phyloP scores from a whole-genome alignment of 495 filamentous ascomycete species.

The Xylaria telfairii region DNA sequence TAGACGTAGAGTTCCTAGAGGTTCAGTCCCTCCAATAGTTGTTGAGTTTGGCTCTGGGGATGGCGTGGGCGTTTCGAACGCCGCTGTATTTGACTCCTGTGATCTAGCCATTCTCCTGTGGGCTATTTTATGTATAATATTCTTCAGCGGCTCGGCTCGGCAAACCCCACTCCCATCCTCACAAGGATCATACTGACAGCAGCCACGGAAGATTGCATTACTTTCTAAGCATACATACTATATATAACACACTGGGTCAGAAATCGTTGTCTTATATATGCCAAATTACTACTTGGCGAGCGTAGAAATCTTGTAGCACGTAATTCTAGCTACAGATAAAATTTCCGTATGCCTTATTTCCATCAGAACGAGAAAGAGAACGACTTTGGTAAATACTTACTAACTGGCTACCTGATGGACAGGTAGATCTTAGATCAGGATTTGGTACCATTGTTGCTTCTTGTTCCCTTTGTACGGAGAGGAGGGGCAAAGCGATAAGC shows the following conservation, averaged over 20 bases:
- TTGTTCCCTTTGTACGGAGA: not conserved
- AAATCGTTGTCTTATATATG: not conserved
- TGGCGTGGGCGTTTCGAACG: not conserved
- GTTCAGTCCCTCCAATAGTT: not conserved
- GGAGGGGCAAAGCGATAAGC: not conserved
- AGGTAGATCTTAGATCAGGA: not conserved
- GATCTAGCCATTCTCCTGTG: not conserved
- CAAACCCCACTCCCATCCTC: conserved; percentile 10
- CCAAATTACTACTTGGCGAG: not conserved
- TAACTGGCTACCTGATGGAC: not conserved
- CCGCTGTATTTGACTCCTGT: not conserved
- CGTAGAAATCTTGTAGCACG: too few relatives aligned
- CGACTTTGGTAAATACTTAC: not conserved
- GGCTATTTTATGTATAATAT: not conserved
- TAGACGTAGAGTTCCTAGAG: not conserved
- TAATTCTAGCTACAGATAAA: not conserved
- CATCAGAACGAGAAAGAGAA: not conserved
- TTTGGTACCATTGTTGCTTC: not conserved
- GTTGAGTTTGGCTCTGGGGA: not conserved
- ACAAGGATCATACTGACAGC: conserved; percentile 16
- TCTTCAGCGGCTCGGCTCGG: not conserved
- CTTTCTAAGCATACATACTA: conserved; percentile 1
- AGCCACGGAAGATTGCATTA: not conserved
- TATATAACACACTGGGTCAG: not conserved
- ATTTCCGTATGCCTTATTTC: not conserved